Base-by-base conservation (phyloP, 306 rosid genomes). In the Ceratonia siliqua region DNA sequence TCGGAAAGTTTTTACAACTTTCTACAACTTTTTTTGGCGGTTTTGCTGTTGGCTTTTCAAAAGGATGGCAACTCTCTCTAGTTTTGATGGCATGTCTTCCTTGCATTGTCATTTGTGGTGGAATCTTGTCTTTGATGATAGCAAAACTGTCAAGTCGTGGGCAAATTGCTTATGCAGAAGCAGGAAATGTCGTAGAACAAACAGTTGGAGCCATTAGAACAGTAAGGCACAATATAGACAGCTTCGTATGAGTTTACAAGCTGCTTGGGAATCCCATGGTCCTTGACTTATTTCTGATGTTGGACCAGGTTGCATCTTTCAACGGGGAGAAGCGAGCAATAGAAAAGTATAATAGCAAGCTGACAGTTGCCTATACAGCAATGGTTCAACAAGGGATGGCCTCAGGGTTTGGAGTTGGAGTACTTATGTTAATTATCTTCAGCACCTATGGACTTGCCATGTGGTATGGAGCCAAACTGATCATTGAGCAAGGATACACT, bases 91-190 rank as follows among this genome's bases (percentile, higher is more conserved):
- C 87, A 2, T 85, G 96, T 21, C 13, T 94, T 63, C 98, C 98
- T 17, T 78, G 57, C 2, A 82, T 91, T 52, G 86, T 80, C 25
- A 0, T 79, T 80, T 52, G 84, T 15, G 94, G 92, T 14, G 96
- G 84, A 56, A 1, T 63, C 36, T 41, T 88, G 64, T 58, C 95
- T 1, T 27, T 36, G 0, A 1, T 80, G 41, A 68, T 89, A 73
- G 24, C 90, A 5, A 91, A 78, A 82, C 85, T 94, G 95, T 74
- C 98, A 0, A 83, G 87, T 35, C 88, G 96, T 0, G 96, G 93
- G 1, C 97, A 94, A 72, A 18, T 66, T 39, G 98, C 97, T 72
- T 94, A 94, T 67, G 91, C 95, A 5, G 96, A 94, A 80, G 96
- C 98, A 12, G 91, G 98, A 62, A 86, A 78, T 56, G 82, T 90